These are phyloP conservation scores for Fusarium nodosum DNA, from an alignment of 2,329 filamentous ascomycete species.

Conservation along the genomic window DNA sequence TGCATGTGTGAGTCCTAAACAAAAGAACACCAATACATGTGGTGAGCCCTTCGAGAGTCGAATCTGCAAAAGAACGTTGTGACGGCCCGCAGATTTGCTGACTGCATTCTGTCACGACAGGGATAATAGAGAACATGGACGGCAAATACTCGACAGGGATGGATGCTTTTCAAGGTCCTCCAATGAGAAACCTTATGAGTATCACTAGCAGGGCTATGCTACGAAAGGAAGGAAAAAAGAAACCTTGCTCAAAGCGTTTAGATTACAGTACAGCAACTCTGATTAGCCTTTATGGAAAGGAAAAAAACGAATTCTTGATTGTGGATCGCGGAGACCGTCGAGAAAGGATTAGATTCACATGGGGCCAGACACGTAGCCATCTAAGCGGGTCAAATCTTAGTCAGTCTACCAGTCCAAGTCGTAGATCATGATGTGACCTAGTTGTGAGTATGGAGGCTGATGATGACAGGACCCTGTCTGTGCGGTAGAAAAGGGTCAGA, in stretches of 20 bases:
- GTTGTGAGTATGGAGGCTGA: not conserved
- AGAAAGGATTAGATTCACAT: not conserved
- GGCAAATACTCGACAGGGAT: not conserved
- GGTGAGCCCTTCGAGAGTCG: not conserved
- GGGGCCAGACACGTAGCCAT: not conserved
- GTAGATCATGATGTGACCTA: not conserved
- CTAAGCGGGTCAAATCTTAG: not conserved
- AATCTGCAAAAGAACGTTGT: not conserved
- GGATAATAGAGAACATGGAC: not conserved
- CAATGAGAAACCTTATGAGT: not conserved
- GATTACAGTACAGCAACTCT: not conserved
- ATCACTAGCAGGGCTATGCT: not conserved
- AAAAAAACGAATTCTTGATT: not conserved
- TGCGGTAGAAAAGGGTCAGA: not conserved
- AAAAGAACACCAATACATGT: not conserved
- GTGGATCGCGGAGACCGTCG: not conserved
- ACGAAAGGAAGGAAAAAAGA: not conserved
- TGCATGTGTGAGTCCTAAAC: not conserved
- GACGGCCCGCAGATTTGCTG: not conserved
- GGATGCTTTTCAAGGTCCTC: not conserved
- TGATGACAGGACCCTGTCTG: slow-evolving; percentile 3
- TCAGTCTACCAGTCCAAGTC: not conserved
- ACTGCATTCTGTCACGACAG: not conserved
- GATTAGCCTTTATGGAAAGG: not conserved
- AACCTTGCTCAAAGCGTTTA: not conserved